phyloP scores from a whole-genome alignment of 1,284 basidiomycete genomes.

The Meira miltonrushii region DNA sequence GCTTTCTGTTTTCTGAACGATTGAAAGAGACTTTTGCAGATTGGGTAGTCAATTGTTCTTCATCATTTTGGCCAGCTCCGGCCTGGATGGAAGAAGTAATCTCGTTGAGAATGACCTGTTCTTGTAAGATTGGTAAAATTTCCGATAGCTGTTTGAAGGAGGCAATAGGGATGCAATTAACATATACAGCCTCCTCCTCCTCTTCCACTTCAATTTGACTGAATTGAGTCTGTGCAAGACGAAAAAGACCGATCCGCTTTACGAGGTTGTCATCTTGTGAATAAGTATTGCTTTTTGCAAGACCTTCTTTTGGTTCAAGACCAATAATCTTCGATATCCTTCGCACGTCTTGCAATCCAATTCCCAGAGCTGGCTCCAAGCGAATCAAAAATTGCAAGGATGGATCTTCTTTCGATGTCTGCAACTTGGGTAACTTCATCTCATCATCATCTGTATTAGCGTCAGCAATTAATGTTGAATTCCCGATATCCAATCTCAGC shows the following conservation, averaged over 20 bases:
- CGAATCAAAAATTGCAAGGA: no score
- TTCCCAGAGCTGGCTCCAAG: background rate
- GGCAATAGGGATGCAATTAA: constrained; percentile 1
- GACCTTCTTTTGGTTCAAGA: background rate
- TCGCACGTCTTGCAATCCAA: background rate
- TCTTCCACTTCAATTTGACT: background rate
- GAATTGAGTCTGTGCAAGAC: background rate
- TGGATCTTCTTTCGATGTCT: no score
- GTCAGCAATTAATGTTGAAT: no score
- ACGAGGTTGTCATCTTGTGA: background rate
- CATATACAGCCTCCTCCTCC: background rate
- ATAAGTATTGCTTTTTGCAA: background rate
- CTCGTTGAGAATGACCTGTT: background rate
- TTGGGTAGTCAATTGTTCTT: no score
- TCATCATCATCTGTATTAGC: background rate
- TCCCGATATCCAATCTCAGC: background rate
- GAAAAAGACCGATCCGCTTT: background rate
- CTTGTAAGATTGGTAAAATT: background rate
- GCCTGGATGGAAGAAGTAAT: background rate
- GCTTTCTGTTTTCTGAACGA: no score
- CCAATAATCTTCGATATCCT: background rate
- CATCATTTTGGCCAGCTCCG: no score
- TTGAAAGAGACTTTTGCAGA: no score
- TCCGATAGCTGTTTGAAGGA: background rate
- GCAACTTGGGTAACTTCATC: background rate